Conservation (phyloP, 345 rosid genomes). For the Lepidium africanum region DNA sequence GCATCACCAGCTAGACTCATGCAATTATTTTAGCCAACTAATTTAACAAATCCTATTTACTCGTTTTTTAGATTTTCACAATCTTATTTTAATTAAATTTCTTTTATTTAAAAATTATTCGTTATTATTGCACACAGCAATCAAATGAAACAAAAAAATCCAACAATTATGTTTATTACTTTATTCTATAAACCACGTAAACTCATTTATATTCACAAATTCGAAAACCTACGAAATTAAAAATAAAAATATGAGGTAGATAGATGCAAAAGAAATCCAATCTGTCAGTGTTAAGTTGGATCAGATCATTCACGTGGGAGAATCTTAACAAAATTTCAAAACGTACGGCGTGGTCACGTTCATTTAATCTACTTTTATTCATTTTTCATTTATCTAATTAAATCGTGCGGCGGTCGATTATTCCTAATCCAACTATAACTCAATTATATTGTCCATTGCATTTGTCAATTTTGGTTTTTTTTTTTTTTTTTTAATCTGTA, state of each 20-base stretch:
- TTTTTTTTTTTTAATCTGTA: not conserved
- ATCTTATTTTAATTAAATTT: not conserved
- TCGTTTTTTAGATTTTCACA: not conserved
- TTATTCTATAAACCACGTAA: not conserved
- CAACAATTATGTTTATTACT: not conserved
- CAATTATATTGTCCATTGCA: not conserved
- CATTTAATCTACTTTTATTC: conserved; percentile 15
- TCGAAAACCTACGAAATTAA: not conserved
- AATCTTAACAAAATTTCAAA: conserved; percentile 6
- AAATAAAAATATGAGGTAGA: not conserved
- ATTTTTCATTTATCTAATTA: not conserved
- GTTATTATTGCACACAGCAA: not conserved
- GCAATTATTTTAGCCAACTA: conserved; percentile 1
- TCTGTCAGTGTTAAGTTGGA: conserved; percentile 20
- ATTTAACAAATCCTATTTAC: not conserved
- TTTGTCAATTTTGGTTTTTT: not conserved
- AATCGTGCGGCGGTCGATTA: conserved; percentile 14
- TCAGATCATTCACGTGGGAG: conserved; percentile 27
- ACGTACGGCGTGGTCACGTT: conserved; percentile 24
- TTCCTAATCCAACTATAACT: not conserved
- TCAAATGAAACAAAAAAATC: not conserved
- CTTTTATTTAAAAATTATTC: not conserved
- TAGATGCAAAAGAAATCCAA: not conserved
- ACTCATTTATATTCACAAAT: conserved; percentile 1
- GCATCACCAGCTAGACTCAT: conserved; percentile 14